Evolutionary conservation across 2,329 filamentous ascomycete species (phyloP).

Genomic region (Arthrobotrys sphaeroides): DNA sequence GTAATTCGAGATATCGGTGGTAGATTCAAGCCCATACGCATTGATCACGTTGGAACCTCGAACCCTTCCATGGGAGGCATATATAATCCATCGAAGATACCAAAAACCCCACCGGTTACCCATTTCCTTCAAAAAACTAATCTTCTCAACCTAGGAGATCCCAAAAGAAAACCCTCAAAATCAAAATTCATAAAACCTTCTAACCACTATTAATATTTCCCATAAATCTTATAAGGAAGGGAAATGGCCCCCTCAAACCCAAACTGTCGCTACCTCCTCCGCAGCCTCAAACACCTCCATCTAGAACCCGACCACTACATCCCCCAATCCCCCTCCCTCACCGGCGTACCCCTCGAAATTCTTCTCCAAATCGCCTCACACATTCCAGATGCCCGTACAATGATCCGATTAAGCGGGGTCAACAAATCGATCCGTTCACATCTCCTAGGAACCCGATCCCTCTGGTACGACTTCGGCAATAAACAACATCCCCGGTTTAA

Average conservation of each 20-base stretch:
- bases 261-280: not conserved
- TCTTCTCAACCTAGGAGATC: too few species aligned
- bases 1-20: too few species aligned
- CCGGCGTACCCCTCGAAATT: constrained; percentile 13
- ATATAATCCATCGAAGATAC: too few species aligned
- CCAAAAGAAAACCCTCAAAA: too few species aligned
- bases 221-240: not conserved
- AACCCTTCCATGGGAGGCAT: too few species aligned
- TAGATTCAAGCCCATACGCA: too few species aligned
- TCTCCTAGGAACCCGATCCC: constrained; percentile 19
- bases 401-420: constrained; percentile 10
- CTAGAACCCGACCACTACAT: not conserved
- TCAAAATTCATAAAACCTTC: too few species aligned
- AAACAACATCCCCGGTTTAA: constrained; percentile 3
- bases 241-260: not conserved
- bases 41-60: too few species aligned
- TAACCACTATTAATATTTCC: too few species aligned
- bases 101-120: too few species aligned
- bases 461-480: constrained; percentile 36
- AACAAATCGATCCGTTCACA: not conserved
- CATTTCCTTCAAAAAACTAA: too few species aligned
- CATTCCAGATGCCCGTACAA: constrained; percentile 2
- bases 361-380: constrained; percentile 24
- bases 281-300: not conserved
- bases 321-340: not conserved